Evolutionary conservation across 2,329 filamentous ascomycete genomes (phyloP).

Genomic region (Aspergillus eucalypticola): DNA sequence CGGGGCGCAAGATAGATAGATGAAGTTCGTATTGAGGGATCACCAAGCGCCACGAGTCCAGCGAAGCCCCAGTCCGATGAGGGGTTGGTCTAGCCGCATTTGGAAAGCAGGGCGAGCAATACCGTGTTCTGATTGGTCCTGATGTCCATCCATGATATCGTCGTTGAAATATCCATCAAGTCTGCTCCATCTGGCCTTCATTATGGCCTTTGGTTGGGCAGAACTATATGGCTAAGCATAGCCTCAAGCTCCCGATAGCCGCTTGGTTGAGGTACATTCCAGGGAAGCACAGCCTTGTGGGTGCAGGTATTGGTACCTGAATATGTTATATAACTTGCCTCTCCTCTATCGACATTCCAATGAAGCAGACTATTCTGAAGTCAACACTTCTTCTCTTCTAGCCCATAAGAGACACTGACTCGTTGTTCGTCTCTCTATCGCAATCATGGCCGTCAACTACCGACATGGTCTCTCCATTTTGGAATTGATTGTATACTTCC

Average conservation of each 20-base stretch:
- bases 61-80: not conserved
- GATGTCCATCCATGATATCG: not conserved
- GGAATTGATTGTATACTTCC: constrained; percentile 40
- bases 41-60: not conserved
- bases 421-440: not conserved
- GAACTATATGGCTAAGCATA: not conserved
- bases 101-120: constrained; percentile 4
- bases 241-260: not conserved
- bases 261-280: not conserved
- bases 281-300: not conserved
- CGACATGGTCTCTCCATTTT: constrained; percentile 34
- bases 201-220: not conserved
- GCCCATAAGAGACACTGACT: not conserved
- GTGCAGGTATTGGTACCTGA: not conserved
- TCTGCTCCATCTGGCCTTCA: not conserved
- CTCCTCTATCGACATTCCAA: not conserved
- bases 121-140: not conserved
- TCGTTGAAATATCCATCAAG: not conserved
- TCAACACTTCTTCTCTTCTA: not conserved
- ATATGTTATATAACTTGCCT: not conserved
- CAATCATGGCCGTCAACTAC: constrained; percentile 30
- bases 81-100: not conserved
- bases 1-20: not conserved
- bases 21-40: not conserved
- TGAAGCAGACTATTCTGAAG: not conserved